phyloP scores from a whole-genome alignment of 768 basidiomycete genomes.

The Agaricus subrufescens region DNA sequence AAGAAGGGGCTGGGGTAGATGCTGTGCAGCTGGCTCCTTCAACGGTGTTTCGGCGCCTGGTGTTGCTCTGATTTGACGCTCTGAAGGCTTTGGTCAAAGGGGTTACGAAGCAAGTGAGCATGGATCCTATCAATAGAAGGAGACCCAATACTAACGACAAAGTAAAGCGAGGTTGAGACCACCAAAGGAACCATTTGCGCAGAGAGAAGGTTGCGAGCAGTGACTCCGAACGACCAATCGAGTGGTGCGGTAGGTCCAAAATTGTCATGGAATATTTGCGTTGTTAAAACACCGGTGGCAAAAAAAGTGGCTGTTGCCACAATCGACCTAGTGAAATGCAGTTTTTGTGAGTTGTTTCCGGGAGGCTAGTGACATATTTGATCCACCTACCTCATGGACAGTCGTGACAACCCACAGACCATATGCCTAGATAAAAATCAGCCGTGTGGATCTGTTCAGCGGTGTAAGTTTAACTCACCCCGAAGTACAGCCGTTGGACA shows the following conservation, averaged over 20 bases:
- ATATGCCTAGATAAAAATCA: constrained; percentile 43
- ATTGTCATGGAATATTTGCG: constrained; percentile 31
- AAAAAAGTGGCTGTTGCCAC: constrained; percentile 52
- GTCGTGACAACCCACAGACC: constrained; percentile 54
- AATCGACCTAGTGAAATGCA: constrained; percentile 36
- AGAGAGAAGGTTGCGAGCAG: constrained; percentile 30
- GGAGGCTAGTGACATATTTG: constrained; percentile 4
- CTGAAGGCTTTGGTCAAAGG: not conserved
- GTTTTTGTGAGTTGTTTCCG: constrained; percentile 4
- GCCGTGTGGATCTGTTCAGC: not conserved
- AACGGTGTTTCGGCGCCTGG: constrained; percentile 9
- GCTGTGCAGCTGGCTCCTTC: constrained; percentile 8
- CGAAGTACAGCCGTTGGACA: constrained; percentile 62
- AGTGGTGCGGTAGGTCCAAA: constrained; percentile 23
- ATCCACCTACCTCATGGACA: constrained; percentile 44
- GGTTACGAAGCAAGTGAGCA: not conserved
- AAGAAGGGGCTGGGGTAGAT: constrained; percentile 16
- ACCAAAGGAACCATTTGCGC: constrained; percentile 36
- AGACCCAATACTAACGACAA: constrained; percentile 13
- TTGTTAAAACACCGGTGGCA: constrained; percentile 40
- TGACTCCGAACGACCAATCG: constrained; percentile 37
- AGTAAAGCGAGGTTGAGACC: constrained; percentile 22
- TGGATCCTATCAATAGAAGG: not conserved
- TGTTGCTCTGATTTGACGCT: constrained; percentile 8
- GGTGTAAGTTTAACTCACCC: constrained; percentile 31